Evolutionary conservation across 2,329 filamentous ascomycete species (phyloP).

Genomic region (Colletotrichum sp.): DNA sequence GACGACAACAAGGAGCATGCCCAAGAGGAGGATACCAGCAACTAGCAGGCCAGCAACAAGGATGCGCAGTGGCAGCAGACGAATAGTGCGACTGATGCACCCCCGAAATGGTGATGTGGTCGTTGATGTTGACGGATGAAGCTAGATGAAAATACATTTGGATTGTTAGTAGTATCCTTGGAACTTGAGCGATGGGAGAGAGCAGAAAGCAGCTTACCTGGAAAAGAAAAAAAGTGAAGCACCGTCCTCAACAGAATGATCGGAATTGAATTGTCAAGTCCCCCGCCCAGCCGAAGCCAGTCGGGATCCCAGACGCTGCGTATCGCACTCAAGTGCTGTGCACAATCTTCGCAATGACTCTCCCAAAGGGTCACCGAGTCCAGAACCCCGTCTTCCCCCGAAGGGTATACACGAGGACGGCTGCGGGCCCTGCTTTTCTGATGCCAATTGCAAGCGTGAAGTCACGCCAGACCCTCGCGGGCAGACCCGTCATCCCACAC

Average conservation of each 20-base stretch:
- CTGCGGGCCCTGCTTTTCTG: conserved; percentile 79
- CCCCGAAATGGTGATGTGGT: neutral
- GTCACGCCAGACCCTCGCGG: conserved; percentile 87
- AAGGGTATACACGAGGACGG: conserved; percentile 26
- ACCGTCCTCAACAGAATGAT: conserved; percentile 87
- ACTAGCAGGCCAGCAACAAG: neutral
- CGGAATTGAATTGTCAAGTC: conserved; percentile 82
- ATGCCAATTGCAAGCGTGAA: conserved; percentile 86
- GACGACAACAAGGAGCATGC: neutral
- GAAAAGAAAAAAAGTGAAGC: conserved; percentile 44
- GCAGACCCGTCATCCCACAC: conserved; percentile 62
- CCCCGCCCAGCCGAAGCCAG: conserved; percentile 26
- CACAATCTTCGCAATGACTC: conserved; percentile 94
- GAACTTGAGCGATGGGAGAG: too few relatives aligned
- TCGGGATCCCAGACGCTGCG: conserved; percentile 70
- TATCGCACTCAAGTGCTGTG: conserved; percentile 93
- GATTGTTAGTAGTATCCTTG: conserved; percentile 22
- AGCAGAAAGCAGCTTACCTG: conserved; percentile 9
- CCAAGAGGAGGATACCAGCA: neutral
- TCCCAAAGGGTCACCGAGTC: conserved; percentile 72
- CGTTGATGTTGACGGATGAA: neutral
- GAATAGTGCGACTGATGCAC: too few relatives aligned
- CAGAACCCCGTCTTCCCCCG: conserved; percentile 32
- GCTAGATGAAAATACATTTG: neutral
- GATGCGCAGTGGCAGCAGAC: neutral